Percentiles rank a stretch among this genome's conserved stretches.
These are phyloP conservation scores for Dendrobium huoshanense DNA, from an alignment of 106 monocot genomes.

Conservation along the genomic window DNA sequence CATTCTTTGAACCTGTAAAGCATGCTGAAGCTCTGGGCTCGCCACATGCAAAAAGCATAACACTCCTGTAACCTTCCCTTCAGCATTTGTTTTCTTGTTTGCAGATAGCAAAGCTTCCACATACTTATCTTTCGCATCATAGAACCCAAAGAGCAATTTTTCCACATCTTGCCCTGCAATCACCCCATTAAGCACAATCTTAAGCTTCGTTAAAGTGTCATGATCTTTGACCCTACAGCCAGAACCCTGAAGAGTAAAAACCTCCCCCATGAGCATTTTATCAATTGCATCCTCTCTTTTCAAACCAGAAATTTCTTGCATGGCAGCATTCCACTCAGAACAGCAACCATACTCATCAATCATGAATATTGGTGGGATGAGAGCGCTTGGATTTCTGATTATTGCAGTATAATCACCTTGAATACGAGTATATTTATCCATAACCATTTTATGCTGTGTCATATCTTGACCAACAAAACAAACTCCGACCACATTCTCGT, in stretches of 20 bases:
- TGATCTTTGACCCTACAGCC: slow-evolving; percentile 68
- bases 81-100: slow-evolving; percentile 54
- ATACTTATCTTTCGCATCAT: slow-evolving; percentile 44
- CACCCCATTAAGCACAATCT: slow-evolving; percentile 58
- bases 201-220: slow-evolving; percentile 56
- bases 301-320: slow-evolving; percentile 72
- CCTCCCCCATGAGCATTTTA: slow-evolving; percentile 73
- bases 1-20: slow-evolving; percentile 55
- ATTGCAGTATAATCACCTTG: slow-evolving; percentile 72
- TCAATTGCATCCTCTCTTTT: slow-evolving; percentile 56
- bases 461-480: slow-evolving; percentile 89
- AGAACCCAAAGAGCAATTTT: slow-evolving; percentile 70
- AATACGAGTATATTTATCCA: slow-evolving; percentile 77
- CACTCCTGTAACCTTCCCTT: slow-evolving; percentile 65
- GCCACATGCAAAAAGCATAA: slow-evolving; percentile 80
- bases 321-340: slow-evolving; percentile 78
- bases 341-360: slow-evolving; percentile 57
- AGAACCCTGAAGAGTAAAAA: slow-evolving; percentile 48
- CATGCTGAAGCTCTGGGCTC: slow-evolving; percentile 73
- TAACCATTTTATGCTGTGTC: slow-evolving; percentile 59
- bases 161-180: slow-evolving; percentile 56
- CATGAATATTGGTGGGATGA: slow-evolving; percentile 91
- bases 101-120: slow-evolving; percentile 64
- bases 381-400: slow-evolving; percentile 47
- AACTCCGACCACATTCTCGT: slow-evolving; percentile 51